Conservation (phyloP, 352 stramenopile genomes). For the Globisporangium alternatum region DNA sequence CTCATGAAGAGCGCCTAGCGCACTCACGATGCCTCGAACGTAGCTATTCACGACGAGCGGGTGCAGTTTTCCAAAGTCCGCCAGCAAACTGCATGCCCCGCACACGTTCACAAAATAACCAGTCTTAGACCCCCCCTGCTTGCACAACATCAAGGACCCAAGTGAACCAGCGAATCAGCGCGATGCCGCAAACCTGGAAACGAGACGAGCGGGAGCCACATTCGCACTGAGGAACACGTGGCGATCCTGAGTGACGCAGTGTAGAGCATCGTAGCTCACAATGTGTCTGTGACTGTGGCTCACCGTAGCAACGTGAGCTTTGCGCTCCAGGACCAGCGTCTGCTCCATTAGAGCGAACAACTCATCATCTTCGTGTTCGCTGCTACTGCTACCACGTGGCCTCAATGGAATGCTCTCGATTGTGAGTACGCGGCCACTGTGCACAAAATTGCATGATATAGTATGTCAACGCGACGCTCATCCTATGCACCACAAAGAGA, state of each 20-base stretch:
- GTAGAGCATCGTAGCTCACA: constrained; percentile 4
- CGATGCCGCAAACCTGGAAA: neutral
- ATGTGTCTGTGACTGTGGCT: constrained; percentile 2
- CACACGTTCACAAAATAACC: neutral
- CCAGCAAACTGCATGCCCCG: constrained; percentile 12
- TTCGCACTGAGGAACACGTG: neutral
- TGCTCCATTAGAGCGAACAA: neutral
- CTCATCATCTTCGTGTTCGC: neutral
- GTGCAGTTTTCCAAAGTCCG: constrained; percentile 35
- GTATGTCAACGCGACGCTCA: neutral
- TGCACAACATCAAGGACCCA: no score
- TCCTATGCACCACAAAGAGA: neutral
- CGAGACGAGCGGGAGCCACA: neutral
- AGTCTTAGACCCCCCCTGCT: neutral
- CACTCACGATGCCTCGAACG: constrained; percentile 24
- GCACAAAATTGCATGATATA: no score
- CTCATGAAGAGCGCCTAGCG: constrained; percentile 33
- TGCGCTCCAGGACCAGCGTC: constrained; percentile 2
- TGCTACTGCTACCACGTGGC: neutral
- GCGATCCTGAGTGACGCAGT: neutral
- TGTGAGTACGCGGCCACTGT: constrained; percentile 13
- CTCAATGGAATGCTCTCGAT: constrained; percentile 12
- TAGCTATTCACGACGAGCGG: constrained; percentile 34
- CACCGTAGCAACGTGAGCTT: neutral
- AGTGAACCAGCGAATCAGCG: no score